Base-by-base conservation (phyloP, 208 protist genomes). In the Trypanosoma congolense region DNA sequence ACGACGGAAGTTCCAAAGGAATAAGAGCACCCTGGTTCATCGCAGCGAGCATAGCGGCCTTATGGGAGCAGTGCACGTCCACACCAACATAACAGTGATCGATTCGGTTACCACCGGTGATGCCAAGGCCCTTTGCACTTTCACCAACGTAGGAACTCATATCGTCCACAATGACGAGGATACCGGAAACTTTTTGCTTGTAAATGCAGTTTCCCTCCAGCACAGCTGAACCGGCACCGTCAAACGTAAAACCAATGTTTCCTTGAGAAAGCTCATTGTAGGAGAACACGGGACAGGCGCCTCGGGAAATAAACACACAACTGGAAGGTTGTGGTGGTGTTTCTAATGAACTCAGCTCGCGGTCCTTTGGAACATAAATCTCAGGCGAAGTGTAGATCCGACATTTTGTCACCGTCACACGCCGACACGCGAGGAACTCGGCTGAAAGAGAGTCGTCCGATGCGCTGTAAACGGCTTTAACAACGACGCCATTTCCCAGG, bases 71-170 rank as follows among this genome's bases (percentile, higher is more conserved):
- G 53, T 86, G 75, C 22, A 90, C 79, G 59, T 90, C 86, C 47
- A 93, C 75, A 40, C 86, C 86, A 36, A 93, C 75, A 61, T 57
- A 57, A 65, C 86, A 93, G 3, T 70, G 70, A 51, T 93, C 86
- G n/a, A 93, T 65, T 3, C 88, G 51, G 61, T 93, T 93, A 56
- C 85, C 74, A n/a, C 78, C 82, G 2, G 71, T 70, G 54, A 93
- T 86, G 48, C 77, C 57, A 22, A 93, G 61, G 44, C 61, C 74
- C 52, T 71, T 48, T 26, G 40, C 2, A 53, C 25, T 56, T 5
- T 26, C 25, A 50, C 61, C 53, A 24, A 21, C 4, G 2, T 28
- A 43, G 31, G 21, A 38, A 41, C 28, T 53, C 35, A 4, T 44
- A 3, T 66, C 65, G 29, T 69, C 58, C n/a, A 78, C 70, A 44